Evolutionary conservation across 2,329 filamentous ascomycete genomes (phyloP).

Genomic region (Calonectria multiphialidica): DNA sequence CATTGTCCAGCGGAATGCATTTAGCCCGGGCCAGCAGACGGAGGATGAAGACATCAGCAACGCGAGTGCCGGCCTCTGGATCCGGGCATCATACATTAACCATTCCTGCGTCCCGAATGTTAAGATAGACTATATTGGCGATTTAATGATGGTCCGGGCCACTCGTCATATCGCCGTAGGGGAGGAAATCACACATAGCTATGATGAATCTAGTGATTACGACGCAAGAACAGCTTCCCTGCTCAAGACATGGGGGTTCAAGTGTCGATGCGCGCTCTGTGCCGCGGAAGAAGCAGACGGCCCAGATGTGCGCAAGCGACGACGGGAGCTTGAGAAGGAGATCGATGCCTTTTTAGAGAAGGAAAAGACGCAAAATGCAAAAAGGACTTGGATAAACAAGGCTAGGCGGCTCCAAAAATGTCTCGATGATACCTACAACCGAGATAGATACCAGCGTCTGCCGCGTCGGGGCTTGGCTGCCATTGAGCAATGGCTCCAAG

Average conservation of each 20-base stretch:
- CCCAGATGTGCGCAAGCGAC: slow-evolving; percentile 26
- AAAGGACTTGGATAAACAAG: slow-evolving; percentile 33
- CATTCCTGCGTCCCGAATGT: slow-evolving; percentile 55
- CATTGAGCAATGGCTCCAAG: slow-evolving; percentile 46
- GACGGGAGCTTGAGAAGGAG: slow-evolving; percentile 36
- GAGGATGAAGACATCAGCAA: slow-evolving; percentile 45
- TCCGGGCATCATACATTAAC: slow-evolving; percentile 54
- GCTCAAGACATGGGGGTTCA: slow-evolving; percentile 51
- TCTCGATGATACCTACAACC: slow-evolving; percentile 46
- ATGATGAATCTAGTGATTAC: slow-evolving; percentile 45
- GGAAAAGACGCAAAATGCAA: slow-evolving; percentile 21
- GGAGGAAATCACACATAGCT: slow-evolving; percentile 50
- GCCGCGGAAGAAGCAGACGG: slow-evolving; percentile 43
- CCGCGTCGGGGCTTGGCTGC: slow-evolving; percentile 35
- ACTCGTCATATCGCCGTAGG: slow-evolving; percentile 44
- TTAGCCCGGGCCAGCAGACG: slow-evolving; percentile 45
- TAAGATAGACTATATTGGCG: slow-evolving; percentile 53
- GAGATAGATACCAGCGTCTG: slow-evolving; percentile 38
- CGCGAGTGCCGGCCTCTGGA: slow-evolving; percentile 54
- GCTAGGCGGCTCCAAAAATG: slow-evolving; percentile 38
- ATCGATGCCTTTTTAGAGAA: slow-evolving; percentile 34
- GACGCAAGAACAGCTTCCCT: slow-evolving; percentile 37
- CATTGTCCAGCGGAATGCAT: slow-evolving; percentile 48
- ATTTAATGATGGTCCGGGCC: slow-evolving; percentile 54
- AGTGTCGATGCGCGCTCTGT: slow-evolving; percentile 52